A percentile compares a stretch with the other conserved stretches of the same genome.
Conservation (phyloP, 2,329 filamentous ascomycete genomes). For the Pyricularia pennisetigena region DNA sequence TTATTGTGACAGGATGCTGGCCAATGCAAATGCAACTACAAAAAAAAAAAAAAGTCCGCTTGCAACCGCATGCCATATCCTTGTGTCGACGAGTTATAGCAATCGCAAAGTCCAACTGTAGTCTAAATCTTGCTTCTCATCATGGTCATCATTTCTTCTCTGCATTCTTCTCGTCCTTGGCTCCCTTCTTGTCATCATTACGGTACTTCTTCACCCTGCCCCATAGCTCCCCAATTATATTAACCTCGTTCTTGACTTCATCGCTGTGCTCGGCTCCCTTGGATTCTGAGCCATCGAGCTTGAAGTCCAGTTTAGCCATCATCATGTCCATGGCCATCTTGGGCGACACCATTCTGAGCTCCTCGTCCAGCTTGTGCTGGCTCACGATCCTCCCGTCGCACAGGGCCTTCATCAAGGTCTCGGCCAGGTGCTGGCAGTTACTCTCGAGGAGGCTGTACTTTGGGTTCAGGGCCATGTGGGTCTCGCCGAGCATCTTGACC, state of each 20-base stretch:
- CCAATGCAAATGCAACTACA: too few species aligned
- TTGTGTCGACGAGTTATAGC: not conserved
- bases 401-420: constrained; percentile 18
- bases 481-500: constrained; percentile 18
- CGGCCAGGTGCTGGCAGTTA: constrained; percentile 22
- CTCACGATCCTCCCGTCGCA: constrained; percentile 21
- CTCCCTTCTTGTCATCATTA: not conserved
- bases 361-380: constrained; percentile 20
- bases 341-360: constrained; percentile 17
- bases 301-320: constrained; percentile 15
- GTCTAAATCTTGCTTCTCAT: not conserved
- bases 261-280: constrained; percentile 11
- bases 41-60: not conserved
- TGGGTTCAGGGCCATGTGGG: constrained; percentile 13
- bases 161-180: constrained; percentile 23
- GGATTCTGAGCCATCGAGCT: constrained; percentile 13
- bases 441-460: constrained; percentile 19
- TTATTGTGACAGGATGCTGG: not conserved
- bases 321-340: constrained; percentile 20
- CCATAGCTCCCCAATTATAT: constrained; percentile 13
- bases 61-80: not conserved
- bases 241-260: constrained; percentile 13
- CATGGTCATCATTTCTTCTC: constrained; percentile 13
- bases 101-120: not conserved
- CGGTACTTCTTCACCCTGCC: constrained; percentile 3